A percentile compares a stretch with the other conserved stretches of the same genome.
These are phyloP conservation scores for Fusarium circinatum DNA, from an alignment of 2,329 filamentous ascomycete species.

Conservation along the genomic window DNA sequence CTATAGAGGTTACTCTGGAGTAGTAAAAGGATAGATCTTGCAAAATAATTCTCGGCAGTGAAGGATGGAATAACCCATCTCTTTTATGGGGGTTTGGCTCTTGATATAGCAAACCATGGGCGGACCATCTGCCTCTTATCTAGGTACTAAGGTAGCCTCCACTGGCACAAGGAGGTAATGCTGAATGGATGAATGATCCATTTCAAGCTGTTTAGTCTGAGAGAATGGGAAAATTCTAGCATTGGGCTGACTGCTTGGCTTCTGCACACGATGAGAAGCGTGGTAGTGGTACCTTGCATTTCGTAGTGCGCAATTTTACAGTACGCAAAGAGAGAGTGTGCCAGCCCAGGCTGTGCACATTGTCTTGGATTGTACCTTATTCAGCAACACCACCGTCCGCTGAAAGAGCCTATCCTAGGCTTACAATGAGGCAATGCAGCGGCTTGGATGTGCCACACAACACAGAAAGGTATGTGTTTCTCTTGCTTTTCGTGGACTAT, in stretches of 20 bases:
- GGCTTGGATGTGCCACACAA: neutral
- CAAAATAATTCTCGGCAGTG: neutral
- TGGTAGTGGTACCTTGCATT: slow-evolving; percentile 3
- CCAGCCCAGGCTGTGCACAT: neutral
- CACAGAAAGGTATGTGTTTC: neutral
- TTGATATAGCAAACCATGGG: neutral
- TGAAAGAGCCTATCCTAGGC: neutral
- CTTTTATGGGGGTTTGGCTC: neutral
- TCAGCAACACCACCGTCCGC: neutral
- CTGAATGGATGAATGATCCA: neutral
- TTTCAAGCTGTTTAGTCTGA: slow-evolving; percentile 8
- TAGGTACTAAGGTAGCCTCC: neutral
- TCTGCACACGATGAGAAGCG: neutral
- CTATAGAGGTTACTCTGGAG: neutral
- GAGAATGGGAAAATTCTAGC: neutral
- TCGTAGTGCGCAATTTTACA: neutral
- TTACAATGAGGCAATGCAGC: slow-evolving; percentile 4
- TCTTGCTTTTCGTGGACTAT: neutral
- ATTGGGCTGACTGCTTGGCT: neutral
- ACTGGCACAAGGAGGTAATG: neutral
- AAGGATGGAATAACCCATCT: neutral
- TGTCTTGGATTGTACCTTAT: neutral
- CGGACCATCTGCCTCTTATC: neutral
- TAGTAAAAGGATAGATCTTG: neutral
- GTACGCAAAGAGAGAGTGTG: neutral